Evolutionary conservation across 2,329 filamentous ascomycete species (phyloP), one percentile per base, ranked within the genome.

Genomic region (Colletotrichum orchidophilum): DNA sequence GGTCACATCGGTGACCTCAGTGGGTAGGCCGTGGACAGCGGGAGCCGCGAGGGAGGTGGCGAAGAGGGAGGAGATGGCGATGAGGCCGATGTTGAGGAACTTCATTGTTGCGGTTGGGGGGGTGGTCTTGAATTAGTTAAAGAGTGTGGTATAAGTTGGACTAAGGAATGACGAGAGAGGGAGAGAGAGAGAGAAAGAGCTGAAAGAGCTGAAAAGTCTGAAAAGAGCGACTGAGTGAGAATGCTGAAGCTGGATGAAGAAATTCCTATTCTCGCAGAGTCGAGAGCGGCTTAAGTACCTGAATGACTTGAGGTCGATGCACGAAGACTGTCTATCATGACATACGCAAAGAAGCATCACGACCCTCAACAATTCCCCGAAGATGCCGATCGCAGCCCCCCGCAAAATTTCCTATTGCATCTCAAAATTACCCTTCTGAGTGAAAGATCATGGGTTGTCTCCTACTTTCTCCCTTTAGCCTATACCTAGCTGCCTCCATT

Each of bases 161-260:
- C 26, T 46, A 67, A 62, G 21, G 63, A 67, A 42, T 61, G 68
- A 52, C 33, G 27, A 46, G n/a, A n/a, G n/a, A n/a, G n/a, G n/a
- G n/a, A n/a, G n/a, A n/a, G n/a, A n/a, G n/a, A n/a, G n/a, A 39
- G 39, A 42, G 39, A 42, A 27, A 42, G 46, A 13, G 49, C 57
- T 50, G 58, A 60, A 62, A 29, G 31, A 15, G 39, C 39, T 9
- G 39, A 18, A 42, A 8, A 42, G 33, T 53, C 52, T 39, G 31
- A 39, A 68, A 71, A 33, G 68, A 71, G 33, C 62, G 68, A 71
- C 63, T 71, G 52, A 42, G 66, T 69, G 68, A 71, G 63, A 27
- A 53, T 68, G 68, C 13, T 63, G 68, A 53, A 31, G 68, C 57
- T 54, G 68, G 65, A n/a, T 39, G 64, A 46, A 27, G 39, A 18